Evolutionary conservation across 164 flowering plant species (phyloP).

Genomic region (Sedum album): DNA sequence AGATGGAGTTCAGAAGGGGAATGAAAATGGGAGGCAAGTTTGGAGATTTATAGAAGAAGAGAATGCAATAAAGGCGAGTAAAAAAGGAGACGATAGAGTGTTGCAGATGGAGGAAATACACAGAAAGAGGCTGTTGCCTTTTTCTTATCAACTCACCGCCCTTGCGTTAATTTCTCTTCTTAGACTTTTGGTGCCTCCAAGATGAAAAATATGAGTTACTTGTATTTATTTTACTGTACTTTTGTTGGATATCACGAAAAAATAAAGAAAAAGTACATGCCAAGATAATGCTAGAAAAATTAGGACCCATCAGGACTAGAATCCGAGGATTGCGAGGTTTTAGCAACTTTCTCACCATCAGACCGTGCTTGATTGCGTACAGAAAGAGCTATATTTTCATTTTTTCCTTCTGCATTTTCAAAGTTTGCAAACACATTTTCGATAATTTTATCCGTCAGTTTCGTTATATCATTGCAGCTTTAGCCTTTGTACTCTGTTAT

Average conservation of each 20-base stretch:
- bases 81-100: no score
- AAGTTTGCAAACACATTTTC: no score
- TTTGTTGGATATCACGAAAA: background rate
- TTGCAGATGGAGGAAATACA: background rate
- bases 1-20: background rate
- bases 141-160: background rate
- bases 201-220: background rate
- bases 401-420: no score
- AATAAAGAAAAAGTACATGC: background rate
- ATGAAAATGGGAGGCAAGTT: background rate
- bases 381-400: no score
- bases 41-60: background rate
- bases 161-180: background rate
- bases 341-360: background rate
- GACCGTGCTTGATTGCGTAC: background rate
- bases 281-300: background rate
- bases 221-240: no score
- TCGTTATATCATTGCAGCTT: background rate
- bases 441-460: background rate
- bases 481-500: background rate
- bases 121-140: background rate
- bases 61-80: background rate
- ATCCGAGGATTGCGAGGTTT: background rate
- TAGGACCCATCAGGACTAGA: background rate
- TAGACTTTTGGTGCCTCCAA: background rate